Base-by-base conservation (phyloP, 495 filamentous ascomycete species). In the Daldinia grandis region DNA sequence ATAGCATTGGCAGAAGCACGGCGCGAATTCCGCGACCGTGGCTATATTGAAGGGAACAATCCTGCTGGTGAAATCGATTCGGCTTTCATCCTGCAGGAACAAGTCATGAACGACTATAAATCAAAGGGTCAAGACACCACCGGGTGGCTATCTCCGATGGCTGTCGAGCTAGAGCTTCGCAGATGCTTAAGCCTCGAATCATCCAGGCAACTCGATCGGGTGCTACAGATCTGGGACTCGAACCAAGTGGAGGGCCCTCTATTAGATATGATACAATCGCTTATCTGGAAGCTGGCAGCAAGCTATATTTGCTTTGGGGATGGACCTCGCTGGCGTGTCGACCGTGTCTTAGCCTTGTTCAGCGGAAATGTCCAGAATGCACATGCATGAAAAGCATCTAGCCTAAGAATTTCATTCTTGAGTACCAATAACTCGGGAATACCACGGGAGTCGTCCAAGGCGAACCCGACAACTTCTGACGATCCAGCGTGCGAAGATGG, bases 141-240 rank as follows among this genome's bases (percentile, higher is more conserved):
- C 2, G 30, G 33, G 4, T 76, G 71, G 64, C 35, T 74, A 40
- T 69, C 64, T 7, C 66, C 69, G 17, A 17, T 12, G 28, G 54
- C 60, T 15, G 53, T 76, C 19, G 74, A 76, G 51, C 31, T 17
- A 0, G 60, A 74, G n/a, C 60, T 76, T 49, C 64, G 71, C 0
- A 44, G 42, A 17, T 54, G 57, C n/a, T 21, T 76, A 12, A 68
- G 71, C 31, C 24, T 15, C 33, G 62, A 38, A 27, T 66, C 68
- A 47, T 76, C 58, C 35, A 28, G 25, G 35, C 38, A 54, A 5
- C 27, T 76, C 5, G 68, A 74, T 28, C 24, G 27, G n/a, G 61
- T 60, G 4, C 25, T 72, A 10, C 28, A 55, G 12, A 6, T 50
- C 7, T 58, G 57, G 57, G 58, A 58, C 10, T 51, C 51, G 17